phyloP scores from a whole-genome alignment of 208 protist species.

The Wallacemonas sp. region DNA sequence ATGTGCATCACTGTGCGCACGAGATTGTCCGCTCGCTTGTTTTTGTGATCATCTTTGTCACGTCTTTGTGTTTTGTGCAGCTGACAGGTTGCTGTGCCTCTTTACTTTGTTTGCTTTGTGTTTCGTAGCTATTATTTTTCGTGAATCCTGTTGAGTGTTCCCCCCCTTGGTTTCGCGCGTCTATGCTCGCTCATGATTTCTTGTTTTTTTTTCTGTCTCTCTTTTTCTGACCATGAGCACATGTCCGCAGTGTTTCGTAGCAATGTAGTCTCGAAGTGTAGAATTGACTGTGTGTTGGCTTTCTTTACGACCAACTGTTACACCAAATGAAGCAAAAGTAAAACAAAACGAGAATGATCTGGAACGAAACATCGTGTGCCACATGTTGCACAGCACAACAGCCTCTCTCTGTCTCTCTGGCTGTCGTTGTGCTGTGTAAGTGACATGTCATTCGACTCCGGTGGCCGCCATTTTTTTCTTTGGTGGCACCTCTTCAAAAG shows the following conservation, averaged over 20 bases:
- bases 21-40: background rate
- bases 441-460: too few relatives aligned
- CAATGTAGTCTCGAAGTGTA: background rate
- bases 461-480: too few relatives aligned
- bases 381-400: too few relatives aligned
- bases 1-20: background rate
- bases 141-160: too few relatives aligned
- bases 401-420: too few relatives aligned
- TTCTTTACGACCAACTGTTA: background rate
- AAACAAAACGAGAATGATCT: background rate
- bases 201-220: background rate
- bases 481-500: too few relatives aligned
- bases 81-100: constrained; percentile 10
- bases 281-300: background rate
- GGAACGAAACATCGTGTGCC: too few relatives aligned
- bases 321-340: constrained; percentile 1
- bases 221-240: background rate
- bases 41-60: too few relatives aligned
- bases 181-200: background rate
- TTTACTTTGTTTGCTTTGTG: constrained; percentile 31
- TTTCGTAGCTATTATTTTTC: constrained; percentile 15
- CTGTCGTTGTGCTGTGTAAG: too few relatives aligned
- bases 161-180: too few relatives aligned
- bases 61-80: too few relatives aligned
- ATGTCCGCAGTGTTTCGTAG: background rate